Evolutionary conservation across 345 rosid genomes (phyloP).

Genomic region (Aurinia saxatilis): DNA sequence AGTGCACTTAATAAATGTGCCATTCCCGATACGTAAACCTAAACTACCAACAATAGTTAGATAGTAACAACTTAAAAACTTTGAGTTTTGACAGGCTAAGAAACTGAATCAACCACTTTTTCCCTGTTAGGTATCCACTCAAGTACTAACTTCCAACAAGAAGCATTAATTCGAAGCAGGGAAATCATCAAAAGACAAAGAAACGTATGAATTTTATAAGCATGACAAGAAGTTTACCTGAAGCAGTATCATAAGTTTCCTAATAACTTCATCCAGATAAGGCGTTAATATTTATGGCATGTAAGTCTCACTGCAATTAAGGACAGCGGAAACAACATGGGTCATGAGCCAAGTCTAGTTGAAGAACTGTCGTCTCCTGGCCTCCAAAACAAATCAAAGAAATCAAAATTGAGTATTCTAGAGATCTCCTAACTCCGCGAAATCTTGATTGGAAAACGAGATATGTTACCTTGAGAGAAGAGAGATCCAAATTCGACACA

Average conservation of each 20-base stretch:
- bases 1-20: neutral
- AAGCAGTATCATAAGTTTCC: constrained; percentile 66
- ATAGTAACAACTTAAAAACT: neutral
- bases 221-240: constrained; percentile 37
- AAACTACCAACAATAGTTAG: neutral
- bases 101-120: neutral
- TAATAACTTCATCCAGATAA: constrained; percentile 60
- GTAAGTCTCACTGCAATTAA: constrained; percentile 66
- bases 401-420: too few relatives aligned
- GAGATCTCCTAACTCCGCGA: too few relatives aligned
- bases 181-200: neutral
- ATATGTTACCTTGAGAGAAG: too few relatives aligned
- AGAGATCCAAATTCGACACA: too few relatives aligned
- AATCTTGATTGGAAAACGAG: too few relatives aligned
- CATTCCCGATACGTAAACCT: neutral
- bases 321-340: constrained; percentile 79
- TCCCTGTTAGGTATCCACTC: neutral
- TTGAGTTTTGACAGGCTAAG: neutral
- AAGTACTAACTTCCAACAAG: neutral
- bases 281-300: constrained; percentile 60
- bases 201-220: neutral
- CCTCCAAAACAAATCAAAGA: too few relatives aligned
- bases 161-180: neutral
- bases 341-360: too few relatives aligned
- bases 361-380: too few relatives aligned